Percentiles rank a stretch among this genome's conserved stretches.
These are phyloP conservation scores for Phaeoacremonium minimum DNA, from an alignment of 2,329 filamentous ascomycete genomes.

Conservation along the genomic window DNA sequence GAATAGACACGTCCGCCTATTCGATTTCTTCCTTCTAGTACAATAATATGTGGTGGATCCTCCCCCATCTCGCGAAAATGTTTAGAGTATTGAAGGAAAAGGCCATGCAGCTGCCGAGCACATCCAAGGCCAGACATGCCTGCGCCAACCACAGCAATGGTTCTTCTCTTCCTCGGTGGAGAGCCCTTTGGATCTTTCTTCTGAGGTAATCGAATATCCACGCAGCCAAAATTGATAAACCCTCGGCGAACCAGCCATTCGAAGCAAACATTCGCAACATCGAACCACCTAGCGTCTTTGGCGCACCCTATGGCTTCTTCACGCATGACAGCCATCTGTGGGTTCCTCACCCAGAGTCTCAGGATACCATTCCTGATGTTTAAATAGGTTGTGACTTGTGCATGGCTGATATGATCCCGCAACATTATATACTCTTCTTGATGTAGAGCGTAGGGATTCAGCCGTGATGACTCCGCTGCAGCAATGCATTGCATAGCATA, in stretches of 20 bases:
- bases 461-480: constrained; percentile 81
- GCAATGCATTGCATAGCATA: constrained; percentile 91
- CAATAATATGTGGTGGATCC: constrained; percentile 66
- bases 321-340: constrained; percentile 73
- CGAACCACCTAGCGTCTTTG: constrained; percentile 82
- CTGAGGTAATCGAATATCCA: constrained; percentile 58
- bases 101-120: constrained; percentile 82
- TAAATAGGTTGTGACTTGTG: constrained; percentile 90
- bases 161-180: constrained; percentile 51
- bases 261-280: constrained; percentile 81
- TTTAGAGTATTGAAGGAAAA: constrained; percentile 76
- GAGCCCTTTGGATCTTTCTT: constrained; percentile 32
- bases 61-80: constrained; percentile 62
- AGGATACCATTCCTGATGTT: constrained; percentile 95
- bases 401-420: constrained; percentile 74
- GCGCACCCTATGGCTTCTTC: constrained; percentile 90
- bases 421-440: constrained; percentile 78
- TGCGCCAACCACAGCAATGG: constrained; percentile 82
- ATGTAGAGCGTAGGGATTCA: constrained; percentile 87
- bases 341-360: constrained; percentile 83
- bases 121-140: constrained; percentile 93
- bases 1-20: constrained; percentile 94
- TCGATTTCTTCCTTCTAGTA: constrained; percentile 82
- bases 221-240: constrained; percentile 95
- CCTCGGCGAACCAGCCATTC: constrained; percentile 88